phyloP scores from a whole-genome alignment of 2,329 filamentous ascomycete species.

The Aspergillus puulaauensis region DNA sequence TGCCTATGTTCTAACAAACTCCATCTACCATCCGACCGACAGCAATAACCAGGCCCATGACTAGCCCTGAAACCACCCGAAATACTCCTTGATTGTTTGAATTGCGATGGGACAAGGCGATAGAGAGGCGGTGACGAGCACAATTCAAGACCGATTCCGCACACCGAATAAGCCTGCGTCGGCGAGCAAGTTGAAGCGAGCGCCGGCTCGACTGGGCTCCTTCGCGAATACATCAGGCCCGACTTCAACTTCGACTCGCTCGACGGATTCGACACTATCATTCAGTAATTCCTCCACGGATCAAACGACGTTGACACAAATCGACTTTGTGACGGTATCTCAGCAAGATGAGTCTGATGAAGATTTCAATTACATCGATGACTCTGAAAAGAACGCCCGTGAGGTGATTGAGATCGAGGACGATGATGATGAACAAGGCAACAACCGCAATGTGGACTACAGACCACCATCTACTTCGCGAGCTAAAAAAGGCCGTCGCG shows the following conservation, averaged over 20 bases:
- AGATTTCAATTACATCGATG: constrained; percentile 31
- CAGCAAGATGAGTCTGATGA: constrained; percentile 19
- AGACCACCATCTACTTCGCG: constrained; percentile 14
- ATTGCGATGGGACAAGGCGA: constrained; percentile 31
- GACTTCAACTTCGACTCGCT: neutral
- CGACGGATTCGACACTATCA: constrained; percentile 19
- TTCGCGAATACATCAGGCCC: constrained; percentile 9
- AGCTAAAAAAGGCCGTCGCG: constrained; percentile 8
- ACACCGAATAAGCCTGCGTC: constrained; percentile 20
- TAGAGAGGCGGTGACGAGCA: constrained; percentile 7
- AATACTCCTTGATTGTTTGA: constrained; percentile 2
- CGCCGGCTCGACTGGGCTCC: constrained; percentile 9
- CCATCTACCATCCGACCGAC: neutral
- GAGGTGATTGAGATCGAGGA: constrained; percentile 28
- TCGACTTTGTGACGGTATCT: constrained; percentile 36
- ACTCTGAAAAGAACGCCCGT: neutral
- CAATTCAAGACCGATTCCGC: constrained; percentile 19
- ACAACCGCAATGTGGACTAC: constrained; percentile 24
- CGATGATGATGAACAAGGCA: constrained; percentile 22
- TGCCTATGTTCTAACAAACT: neutral
- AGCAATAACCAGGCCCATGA: constrained; percentile 16
- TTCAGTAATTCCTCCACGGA: constrained; percentile 20
- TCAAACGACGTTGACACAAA: constrained; percentile 44
- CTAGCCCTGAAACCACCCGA: neutral
- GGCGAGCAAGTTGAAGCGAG: constrained; percentile 19